Evolutionary conservation across 371 early-diverging fungal species (phyloP).

Genomic region (Rhizopus delemar): DNA sequence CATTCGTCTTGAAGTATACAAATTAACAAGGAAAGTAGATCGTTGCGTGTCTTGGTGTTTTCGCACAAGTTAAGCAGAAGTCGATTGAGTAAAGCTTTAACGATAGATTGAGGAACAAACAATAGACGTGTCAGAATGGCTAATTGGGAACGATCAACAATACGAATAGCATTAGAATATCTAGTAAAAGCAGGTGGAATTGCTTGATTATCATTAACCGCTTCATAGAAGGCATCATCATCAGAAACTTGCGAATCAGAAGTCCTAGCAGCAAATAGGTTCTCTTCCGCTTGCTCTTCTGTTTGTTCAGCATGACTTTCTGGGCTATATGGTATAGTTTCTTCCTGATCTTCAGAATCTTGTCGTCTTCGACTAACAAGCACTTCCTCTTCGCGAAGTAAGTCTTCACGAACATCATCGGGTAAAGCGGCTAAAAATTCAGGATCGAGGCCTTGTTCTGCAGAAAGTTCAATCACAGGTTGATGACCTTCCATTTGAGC

Average conservation of each 20-base stretch:
- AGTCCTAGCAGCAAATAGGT: neutral
- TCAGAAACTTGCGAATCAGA: too few species aligned
- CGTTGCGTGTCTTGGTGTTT: constrained; percentile 82
- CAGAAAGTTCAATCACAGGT: constrained; percentile 29
- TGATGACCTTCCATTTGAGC: constrained; percentile 34
- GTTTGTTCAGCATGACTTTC: neutral
- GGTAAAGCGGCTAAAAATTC: constrained; percentile 78
- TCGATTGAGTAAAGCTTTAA: constrained; percentile 71
- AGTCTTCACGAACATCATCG: constrained; percentile 67
- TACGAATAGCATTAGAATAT: constrained; percentile 63
- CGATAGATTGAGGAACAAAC: constrained; percentile 78
- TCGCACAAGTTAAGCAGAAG: constrained; percentile 87
- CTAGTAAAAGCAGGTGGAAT: neutral
- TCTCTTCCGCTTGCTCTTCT: neutral
- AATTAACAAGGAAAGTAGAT: constrained; percentile 81
- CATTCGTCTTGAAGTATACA: constrained; percentile 85
- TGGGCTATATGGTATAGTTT: neutral
- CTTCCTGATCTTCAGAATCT: neutral
- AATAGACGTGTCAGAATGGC: constrained; percentile 84
- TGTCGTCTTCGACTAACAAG: constrained; percentile 34
- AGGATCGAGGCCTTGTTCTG: constrained; percentile 54
- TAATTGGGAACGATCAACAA: constrained; percentile 79
- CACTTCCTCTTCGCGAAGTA: constrained; percentile 54
- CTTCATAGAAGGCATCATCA: too few species aligned
- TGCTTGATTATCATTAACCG: too few species aligned